Percentiles rank a stretch among this genome's conserved stretches.
These are phyloP conservation scores for Whalleya microplaca DNA, from an alignment of 2,329 filamentous ascomycete species.

Conservation along the genomic window DNA sequence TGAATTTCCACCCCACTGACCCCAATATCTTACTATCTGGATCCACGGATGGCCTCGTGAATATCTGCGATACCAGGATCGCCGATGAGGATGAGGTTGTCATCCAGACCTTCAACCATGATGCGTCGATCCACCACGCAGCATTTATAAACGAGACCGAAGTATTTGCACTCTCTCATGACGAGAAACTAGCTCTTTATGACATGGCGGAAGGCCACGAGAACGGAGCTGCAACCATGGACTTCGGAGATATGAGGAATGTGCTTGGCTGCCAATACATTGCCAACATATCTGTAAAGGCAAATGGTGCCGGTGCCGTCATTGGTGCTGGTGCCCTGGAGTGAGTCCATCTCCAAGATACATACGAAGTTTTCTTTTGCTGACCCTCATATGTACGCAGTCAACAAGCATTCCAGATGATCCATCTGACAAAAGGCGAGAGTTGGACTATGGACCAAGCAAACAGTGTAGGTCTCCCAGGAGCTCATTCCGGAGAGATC, in stretches of 20 bases:
- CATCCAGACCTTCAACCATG: constrained; percentile 78
- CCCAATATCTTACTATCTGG: constrained; percentile 71
- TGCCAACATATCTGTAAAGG: constrained; percentile 65
- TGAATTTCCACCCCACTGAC: constrained; percentile 64
- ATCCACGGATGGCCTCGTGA: constrained; percentile 79
- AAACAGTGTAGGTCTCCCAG: constrained; percentile 61
- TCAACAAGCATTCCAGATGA: constrained; percentile 60
- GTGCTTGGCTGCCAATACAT: constrained; percentile 74
- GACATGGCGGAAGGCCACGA: constrained; percentile 67
- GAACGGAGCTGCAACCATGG: constrained; percentile 56
- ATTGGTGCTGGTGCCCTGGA: constrained; percentile 70
- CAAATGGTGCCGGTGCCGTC: constrained; percentile 60
- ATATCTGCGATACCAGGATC: constrained; percentile 72
- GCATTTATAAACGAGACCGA: constrained; percentile 69
- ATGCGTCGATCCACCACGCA: constrained; percentile 73
- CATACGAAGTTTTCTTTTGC: constrained; percentile 1
- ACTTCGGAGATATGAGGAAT: constrained; percentile 72
- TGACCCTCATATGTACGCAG: constrained; percentile 38
- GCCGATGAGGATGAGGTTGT: constrained; percentile 78
- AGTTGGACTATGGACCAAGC: constrained; percentile 60
- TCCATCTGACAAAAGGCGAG: constrained; percentile 58
- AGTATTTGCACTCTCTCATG: constrained; percentile 75
- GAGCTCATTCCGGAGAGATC: constrained; percentile 66
- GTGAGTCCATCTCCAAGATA: constrained; percentile 46
- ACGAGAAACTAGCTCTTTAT: constrained; percentile 78